Percentiles rank a stretch among this genome's conserved stretches.
Evolutionary conservation across 768 basidiomycete species (phyloP).

Genomic region (Lactarius indigo): DNA sequence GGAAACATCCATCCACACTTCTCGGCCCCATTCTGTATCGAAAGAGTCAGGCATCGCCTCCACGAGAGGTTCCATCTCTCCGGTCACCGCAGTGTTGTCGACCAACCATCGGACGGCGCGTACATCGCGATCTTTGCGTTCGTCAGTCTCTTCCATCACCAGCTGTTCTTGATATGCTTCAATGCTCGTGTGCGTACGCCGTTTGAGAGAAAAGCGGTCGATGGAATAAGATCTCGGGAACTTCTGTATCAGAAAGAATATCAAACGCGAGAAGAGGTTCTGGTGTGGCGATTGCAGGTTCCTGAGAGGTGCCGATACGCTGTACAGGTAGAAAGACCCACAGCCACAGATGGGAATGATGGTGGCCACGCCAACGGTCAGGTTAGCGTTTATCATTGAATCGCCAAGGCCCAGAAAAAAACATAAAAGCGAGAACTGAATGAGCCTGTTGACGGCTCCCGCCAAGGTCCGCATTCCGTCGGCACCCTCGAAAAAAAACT

Average conservation of each 20-base stretch:
- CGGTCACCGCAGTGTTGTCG: not conserved
- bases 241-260: constrained; percentile 14
- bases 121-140: not conserved
- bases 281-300: constrained; percentile 19
- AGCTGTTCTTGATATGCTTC: not conserved
- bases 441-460: constrained; percentile 42
- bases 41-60: constrained; percentile 13
- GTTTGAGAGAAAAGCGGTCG: not conserved
- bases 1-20: constrained; percentile 7
- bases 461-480: constrained; percentile 42
- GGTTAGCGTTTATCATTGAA: constrained; percentile 36
- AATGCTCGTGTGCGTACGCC: not conserved
- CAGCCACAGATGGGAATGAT: constrained; percentile 12
- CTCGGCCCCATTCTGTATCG: not conserved
- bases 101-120: constrained; percentile 9
- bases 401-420: constrained; percentile 48
- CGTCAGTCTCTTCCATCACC: constrained; percentile 6
- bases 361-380: constrained; percentile 4
- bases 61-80: constrained; percentile 2
- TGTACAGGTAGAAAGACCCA: constrained; percentile 17
- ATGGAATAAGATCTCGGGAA: not conserved
- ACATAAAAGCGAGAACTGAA: constrained; percentile 48
- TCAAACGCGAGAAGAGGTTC: constrained; percentile 4
- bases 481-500: constrained; percentile 38
- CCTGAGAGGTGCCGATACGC: not conserved